Base-by-base conservation (phyloP, 768 basidiomycete species). In the Podaxis mareebaensis region DNA sequence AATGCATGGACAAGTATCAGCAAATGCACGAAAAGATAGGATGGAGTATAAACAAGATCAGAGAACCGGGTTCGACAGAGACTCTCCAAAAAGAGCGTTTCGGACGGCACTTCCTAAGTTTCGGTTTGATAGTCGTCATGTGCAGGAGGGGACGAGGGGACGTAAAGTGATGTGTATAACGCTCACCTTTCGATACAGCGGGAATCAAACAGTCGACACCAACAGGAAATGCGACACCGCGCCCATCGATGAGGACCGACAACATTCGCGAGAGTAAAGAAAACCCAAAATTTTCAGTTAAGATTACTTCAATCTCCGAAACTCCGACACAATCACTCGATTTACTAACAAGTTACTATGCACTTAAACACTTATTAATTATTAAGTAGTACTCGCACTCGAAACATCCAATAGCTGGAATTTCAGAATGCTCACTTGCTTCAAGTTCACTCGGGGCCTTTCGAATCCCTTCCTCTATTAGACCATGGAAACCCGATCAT, bases 31-130 rank as follows among this genome's bases (percentile, higher is more conserved):
- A 39, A 44, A 53, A 58, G 39, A 61, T 40, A 64, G 36, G 66
- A 53, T 17, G n/a, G 24, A 56, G 69, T 53, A 67, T 68, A 61
- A 68, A 68, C 66, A 61, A 75, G 15, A 58, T 83, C 82, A 83
- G 81, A 81, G 81, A 83, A 82, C 82, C 82, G 80, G 77, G 75
- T 67, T 79, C 81, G 81, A 81, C 81, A 74, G 67, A 67, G 75
- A 77, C 75, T 72, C 67, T 53, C 57, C 52, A 73, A 68, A 72
- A 68, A 72, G 71, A 74, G 72, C 67, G 76, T 75, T 81, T 83
- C 81, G 75, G 82, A 82, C 82, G 82, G 82, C 82, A 83, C 82
- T 83, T 83, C 82, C 82, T 83, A 82, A 80, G 74, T 76, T 72
- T 75, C 76, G 80, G 80, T 77, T 17, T 71, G 70, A 75, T 69